These are phyloP conservation scores for Vitis hybrid DNA, from an alignment of 177 flowering plant genomes.

Conservation along the genomic window DNA sequence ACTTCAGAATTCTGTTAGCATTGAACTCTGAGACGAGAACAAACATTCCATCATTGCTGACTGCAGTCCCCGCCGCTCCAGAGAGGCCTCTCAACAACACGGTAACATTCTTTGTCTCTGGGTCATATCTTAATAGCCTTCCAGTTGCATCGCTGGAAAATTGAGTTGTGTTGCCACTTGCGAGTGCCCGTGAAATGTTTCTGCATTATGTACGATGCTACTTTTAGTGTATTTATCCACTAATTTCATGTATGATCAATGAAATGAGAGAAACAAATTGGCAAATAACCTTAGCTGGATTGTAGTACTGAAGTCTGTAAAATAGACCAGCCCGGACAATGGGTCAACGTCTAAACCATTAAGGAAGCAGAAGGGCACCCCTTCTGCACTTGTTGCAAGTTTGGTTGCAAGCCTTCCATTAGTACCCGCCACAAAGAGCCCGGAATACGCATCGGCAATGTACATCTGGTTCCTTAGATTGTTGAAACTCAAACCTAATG, in stretches of 20 bases:
- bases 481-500: conserved; percentile 21
- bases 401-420: conserved; percentile 13
- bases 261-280: too few relatives aligned
- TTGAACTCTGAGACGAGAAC: conserved; percentile 16
- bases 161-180: too few relatives aligned
- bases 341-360: conserved; percentile 22
- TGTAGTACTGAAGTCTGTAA: conserved; percentile 19
- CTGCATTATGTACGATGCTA: not conserved
- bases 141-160: conserved; percentile 14
- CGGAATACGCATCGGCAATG: conserved; percentile 19
- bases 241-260: too few relatives aligned
- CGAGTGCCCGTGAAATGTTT: not conserved
- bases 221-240: too few relatives aligned
- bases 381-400: conserved; percentile 11
- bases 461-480: conserved; percentile 15
- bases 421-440: conserved; percentile 12
- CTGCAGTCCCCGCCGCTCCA: conserved; percentile 15
- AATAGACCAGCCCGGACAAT: conserved; percentile 13
- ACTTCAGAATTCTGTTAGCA: conserved; percentile 1
- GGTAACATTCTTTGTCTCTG: conserved; percentile 3
- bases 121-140: conserved; percentile 19
- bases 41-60: conserved; percentile 10
- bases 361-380: conserved; percentile 3
- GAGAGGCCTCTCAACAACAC: conserved; percentile 12
- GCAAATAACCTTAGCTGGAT: not conserved